These are phyloP conservation scores for Penicillium robsamsonii DNA, from an alignment of 495 filamentous ascomycete genomes.

Conservation along the genomic window DNA sequence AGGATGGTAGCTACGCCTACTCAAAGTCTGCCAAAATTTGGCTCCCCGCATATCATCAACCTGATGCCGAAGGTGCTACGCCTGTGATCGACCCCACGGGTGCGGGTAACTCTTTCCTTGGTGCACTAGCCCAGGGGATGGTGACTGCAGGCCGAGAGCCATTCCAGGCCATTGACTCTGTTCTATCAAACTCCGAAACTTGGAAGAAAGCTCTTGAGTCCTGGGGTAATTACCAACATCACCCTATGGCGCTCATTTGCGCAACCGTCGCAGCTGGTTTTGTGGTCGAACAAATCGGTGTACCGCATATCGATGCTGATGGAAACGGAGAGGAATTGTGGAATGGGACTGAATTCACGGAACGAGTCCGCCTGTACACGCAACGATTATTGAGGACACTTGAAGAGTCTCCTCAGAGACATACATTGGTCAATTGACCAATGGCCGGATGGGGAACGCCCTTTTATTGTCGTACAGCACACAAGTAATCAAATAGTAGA, in stretches of 20 bases:
- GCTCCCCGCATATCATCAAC: slow-evolving; percentile 60
- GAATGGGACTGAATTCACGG: slow-evolving; percentile 65
- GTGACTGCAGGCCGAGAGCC: slow-evolving; percentile 52
- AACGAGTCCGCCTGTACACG: slow-evolving; percentile 53
- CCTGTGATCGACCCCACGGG: slow-evolving; percentile 88
- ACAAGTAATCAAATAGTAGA: slow-evolving; percentile 35
- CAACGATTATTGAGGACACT: slow-evolving; percentile 46
- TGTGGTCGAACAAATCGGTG: slow-evolving; percentile 89
- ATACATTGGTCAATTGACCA: slow-evolving; percentile 46
- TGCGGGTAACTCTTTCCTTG: slow-evolving; percentile 92
- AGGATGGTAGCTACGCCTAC: slow-evolving; percentile 57
- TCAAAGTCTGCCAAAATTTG: slow-evolving; percentile 33
- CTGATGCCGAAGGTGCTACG: slow-evolving; percentile 27
- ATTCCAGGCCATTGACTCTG: slow-evolving; percentile 35
- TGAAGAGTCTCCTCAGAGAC: slow-evolving; percentile 46
- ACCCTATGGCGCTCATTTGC: slow-evolving; percentile 71
- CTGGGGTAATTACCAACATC: slow-evolving; percentile 35
- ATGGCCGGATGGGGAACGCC: slow-evolving; percentile 39
- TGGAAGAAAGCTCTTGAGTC: slow-evolving; percentile 32
- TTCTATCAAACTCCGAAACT: slow-evolving; percentile 29
- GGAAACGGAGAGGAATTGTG: slow-evolving; percentile 64
- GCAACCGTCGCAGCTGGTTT: slow-evolving; percentile 88
- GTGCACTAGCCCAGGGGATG: slow-evolving; percentile 74
- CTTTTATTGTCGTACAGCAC: slow-evolving; percentile 49
- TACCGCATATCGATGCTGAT: slow-evolving; percentile 59